These are phyloP conservation scores for Neurospora tetrasperma DNA, from an alignment of 495 filamentous ascomycete genomes.

Conservation along the genomic window DNA sequence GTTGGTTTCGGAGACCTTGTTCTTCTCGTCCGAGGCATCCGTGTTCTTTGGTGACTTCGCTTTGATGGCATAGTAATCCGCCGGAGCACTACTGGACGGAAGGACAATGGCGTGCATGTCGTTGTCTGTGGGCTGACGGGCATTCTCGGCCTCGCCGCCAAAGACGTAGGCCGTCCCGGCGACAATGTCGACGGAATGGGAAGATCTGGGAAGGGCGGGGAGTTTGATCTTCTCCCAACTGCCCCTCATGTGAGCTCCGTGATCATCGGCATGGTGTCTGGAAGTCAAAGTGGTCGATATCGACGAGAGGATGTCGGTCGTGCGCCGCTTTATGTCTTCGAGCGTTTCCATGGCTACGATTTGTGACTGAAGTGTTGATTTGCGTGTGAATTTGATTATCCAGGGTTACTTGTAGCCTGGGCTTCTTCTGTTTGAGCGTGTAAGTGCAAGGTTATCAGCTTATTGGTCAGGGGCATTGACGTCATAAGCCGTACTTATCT, in stretches of 20 bases:
- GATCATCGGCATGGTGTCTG: conserved; percentile 12
- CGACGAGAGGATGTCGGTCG: conserved; percentile 32
- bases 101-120: conserved; percentile 58
- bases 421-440: neutral
- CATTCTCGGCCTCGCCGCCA: conserved; percentile 43
- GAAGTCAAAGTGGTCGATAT: conserved; percentile 22
- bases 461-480: neutral
- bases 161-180: conserved; percentile 60
- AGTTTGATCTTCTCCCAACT: conserved; percentile 47
- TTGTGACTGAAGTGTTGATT: neutral
- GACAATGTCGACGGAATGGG: conserved; percentile 59
- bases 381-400: neutral
- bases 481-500: neutral
- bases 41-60: conserved; percentile 20
- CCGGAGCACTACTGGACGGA: conserved; percentile 38
- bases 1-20: conserved; percentile 11
- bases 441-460: neutral
- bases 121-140: conserved; percentile 51
- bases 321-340: conserved; percentile 33
- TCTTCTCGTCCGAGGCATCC: conserved; percentile 14
- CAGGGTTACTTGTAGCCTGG: neutral
- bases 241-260: conserved; percentile 36
- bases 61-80: conserved; percentile 48
- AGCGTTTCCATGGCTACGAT: conserved; percentile 32
- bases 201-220: conserved; percentile 51